These are phyloP conservation scores for Noccaea bulbosa DNA, from an alignment of 345 rosid genomes.

Conservation along the genomic window DNA sequence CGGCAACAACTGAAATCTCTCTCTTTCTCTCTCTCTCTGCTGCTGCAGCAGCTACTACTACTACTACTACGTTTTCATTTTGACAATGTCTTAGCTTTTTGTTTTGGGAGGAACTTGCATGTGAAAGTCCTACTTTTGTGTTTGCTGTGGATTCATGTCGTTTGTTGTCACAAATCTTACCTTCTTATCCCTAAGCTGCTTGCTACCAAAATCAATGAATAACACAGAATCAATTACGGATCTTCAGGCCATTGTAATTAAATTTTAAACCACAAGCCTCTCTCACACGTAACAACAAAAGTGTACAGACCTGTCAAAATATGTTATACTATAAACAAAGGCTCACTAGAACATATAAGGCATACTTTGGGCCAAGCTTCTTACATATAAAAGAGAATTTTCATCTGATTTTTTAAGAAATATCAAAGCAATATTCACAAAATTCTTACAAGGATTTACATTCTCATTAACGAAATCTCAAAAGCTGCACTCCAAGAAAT, in stretches of 20 bases:
- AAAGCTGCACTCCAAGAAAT: too few relatives aligned
- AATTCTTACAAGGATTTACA: too few relatives aligned
- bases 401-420: too few relatives aligned
- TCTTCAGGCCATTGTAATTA: slow-evolving; percentile 82
- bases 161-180: background rate
- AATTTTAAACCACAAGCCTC: slow-evolving; percentile 72
- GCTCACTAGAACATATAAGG: too few relatives aligned
- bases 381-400: too few relatives aligned
- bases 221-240: slow-evolving; percentile 10
- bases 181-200: too few relatives aligned
- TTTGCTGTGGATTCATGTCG: background rate
- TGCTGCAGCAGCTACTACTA: background rate
- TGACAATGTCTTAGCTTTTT: background rate
- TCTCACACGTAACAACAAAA: slow-evolving; percentile 65
- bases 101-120: background rate
- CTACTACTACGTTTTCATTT: background rate
- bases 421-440: too few relatives aligned
- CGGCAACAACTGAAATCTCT: background rate
- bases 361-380: too few relatives aligned
- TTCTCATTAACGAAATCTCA: too few relatives aligned
- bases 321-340: too few relatives aligned
- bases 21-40: background rate
- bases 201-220: too few relatives aligned
- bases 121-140: background rate
- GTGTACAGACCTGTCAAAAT: too few relatives aligned